A percentile compares a stretch with the other conserved stretches of the same genome.
Conservation (phyloP, 139 green algal genomes). For the Zygnema cylindricum region DNA sequence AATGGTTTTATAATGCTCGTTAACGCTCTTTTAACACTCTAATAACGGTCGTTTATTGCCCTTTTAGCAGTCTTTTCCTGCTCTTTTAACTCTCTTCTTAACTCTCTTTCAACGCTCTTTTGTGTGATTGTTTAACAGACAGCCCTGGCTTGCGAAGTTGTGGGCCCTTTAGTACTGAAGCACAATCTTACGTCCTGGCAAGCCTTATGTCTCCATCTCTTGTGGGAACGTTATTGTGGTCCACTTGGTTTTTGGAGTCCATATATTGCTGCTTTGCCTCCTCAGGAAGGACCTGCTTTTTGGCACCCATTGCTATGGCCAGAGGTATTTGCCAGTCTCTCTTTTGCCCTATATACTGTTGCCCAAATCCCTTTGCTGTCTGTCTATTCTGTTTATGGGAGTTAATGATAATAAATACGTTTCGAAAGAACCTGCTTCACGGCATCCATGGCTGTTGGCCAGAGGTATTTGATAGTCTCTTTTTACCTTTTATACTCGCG, state of each 20-base stretch:
- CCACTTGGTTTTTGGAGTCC: constrained; percentile 42
- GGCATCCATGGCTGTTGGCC: neutral
- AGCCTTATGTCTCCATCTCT: constrained; percentile 41
- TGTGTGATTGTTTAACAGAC: constrained; percentile 47
- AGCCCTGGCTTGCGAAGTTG: constrained; percentile 1
- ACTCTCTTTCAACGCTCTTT: no score
- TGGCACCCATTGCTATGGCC: constrained; percentile 45
- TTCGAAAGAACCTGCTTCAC: neutral
- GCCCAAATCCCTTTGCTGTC: constrained; percentile 19
- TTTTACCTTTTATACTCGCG: no score
- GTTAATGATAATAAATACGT: no score
- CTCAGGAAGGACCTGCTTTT: neutral
- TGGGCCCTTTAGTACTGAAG: constrained; percentile 14
- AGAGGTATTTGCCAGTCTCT: neutral
- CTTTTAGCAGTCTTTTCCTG: no score
- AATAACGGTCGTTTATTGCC: no score
- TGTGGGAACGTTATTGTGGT: constrained; percentile 34
- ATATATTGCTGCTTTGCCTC: constrained; percentile 34
- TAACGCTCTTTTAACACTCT: no score
- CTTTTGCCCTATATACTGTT: neutral
- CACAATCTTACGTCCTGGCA: constrained; percentile 39
- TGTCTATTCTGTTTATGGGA: neutral
- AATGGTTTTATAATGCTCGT: no score
- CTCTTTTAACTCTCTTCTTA: no score
- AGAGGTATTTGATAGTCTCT: no score